These are phyloP conservation scores for Seiridium cupressi DNA, from an alignment of 2,329 filamentous ascomycete genomes.

Conservation along the genomic window DNA sequence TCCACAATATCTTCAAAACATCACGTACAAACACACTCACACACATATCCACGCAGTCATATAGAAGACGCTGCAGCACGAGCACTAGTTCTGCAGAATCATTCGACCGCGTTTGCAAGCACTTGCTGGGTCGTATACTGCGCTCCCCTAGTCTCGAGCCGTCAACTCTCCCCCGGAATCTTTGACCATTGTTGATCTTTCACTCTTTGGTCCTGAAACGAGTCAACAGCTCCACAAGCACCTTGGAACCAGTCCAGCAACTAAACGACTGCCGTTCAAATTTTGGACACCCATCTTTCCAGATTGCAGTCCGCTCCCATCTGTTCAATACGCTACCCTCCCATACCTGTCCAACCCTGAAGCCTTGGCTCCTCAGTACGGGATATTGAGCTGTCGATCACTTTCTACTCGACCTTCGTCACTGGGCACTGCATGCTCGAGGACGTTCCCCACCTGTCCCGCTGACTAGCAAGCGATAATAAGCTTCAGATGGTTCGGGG, in stretches of 20 bases:
- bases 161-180: slow-evolving; percentile 23
- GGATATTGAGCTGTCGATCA: slow-evolving; percentile 56
- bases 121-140: background rate
- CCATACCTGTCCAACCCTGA: slow-evolving; percentile 38
- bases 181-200: slow-evolving; percentile 32
- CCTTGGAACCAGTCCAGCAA: slow-evolving; percentile 28
- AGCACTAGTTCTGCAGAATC: too few relatives aligned
- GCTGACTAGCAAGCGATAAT: slow-evolving; percentile 41
- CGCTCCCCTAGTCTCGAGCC: slow-evolving; percentile 13
- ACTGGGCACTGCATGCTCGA: slow-evolving; percentile 30
- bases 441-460: slow-evolving; percentile 38
- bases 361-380: slow-evolving; percentile 44
- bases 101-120: background rate
- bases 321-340: slow-evolving; percentile 16
- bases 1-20: slow-evolving; percentile 11
- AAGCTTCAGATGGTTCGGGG: slow-evolving; percentile 40
- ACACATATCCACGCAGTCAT: background rate
- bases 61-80: background rate
- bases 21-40: background rate
- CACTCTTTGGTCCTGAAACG: slow-evolving; percentile 34
- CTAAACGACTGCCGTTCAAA: slow-evolving; percentile 32
- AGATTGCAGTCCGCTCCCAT: background rate
- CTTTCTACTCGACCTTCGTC: slow-evolving; percentile 48
- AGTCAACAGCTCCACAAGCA: slow-evolving; percentile 32
- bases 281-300: slow-evolving; percentile 24